A percentile compares a stretch with the other conserved stretches of the same genome.
Conservation (phyloP, 768 basidiomycete species). For the Candolleomyces aberdarensis region DNA sequence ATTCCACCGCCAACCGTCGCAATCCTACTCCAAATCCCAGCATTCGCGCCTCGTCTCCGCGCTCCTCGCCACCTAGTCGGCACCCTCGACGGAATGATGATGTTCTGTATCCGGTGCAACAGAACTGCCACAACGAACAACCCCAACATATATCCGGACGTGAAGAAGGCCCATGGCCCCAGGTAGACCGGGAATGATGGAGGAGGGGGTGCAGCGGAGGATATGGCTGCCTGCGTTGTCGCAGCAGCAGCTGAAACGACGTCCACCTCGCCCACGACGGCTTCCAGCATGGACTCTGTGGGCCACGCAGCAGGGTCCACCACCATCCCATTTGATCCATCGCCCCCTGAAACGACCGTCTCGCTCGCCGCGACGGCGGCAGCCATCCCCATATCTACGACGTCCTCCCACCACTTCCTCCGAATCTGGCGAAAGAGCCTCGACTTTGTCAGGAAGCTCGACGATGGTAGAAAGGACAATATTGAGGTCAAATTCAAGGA, state of each 20-base stretch:
- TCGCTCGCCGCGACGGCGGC: slow-evolving; percentile 5
- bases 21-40: too few relatives aligned
- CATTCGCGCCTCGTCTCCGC: slow-evolving; percentile 9
- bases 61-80: slow-evolving; percentile 12
- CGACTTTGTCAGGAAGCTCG: slow-evolving; percentile 17
- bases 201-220: neutral
- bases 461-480: slow-evolving; percentile 29
- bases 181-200: slow-evolving; percentile 32
- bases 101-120: slow-evolving; percentile 74
- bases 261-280: slow-evolving; percentile 10
- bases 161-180: slow-evolving; percentile 70
- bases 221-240: neutral
- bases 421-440: slow-evolving; percentile 3
- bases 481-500: slow-evolving; percentile 43
- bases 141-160: slow-evolving; percentile 69
- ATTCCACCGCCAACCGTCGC: slow-evolving; percentile 16
- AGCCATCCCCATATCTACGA: slow-evolving; percentile 11
- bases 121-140: slow-evolving; percentile 65
- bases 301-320: slow-evolving; percentile 7
- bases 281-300: slow-evolving; percentile 10
- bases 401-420: slow-evolving; percentile 12
- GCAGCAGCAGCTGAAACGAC: slow-evolving; percentile 8
- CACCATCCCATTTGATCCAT: neutral
- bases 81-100: slow-evolving; percentile 63
- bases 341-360: neutral